phyloP scores from a whole-genome alignment of 2,329 filamentous ascomycete genomes.

The Zalaria sp. region DNA sequence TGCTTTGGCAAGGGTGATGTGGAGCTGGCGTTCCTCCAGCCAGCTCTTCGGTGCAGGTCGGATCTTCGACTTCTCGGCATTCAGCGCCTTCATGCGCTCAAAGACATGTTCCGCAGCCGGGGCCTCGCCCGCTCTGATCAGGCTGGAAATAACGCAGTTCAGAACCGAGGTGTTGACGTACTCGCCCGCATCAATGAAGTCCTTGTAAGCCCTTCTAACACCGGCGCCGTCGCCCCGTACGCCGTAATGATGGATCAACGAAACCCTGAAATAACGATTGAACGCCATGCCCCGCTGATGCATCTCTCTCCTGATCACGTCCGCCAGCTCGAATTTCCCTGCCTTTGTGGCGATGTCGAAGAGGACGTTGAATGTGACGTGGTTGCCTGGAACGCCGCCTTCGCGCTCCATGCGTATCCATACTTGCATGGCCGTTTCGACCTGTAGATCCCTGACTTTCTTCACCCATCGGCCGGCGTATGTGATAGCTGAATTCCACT shows the following conservation, averaged over 20 bases:
- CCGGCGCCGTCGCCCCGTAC: conserved; percentile 58
- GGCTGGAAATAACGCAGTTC: conserved; percentile 71
- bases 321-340: conserved; percentile 68
- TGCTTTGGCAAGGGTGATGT: conserved; percentile 32
- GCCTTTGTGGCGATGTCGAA: conserved; percentile 81
- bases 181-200: conserved; percentile 73
- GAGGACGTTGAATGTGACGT: conserved; percentile 84
- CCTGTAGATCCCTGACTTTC: conserved; percentile 41
- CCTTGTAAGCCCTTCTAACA: conserved; percentile 62
- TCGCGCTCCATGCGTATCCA: conserved; percentile 85
- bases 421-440: conserved; percentile 56
- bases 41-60: conserved; percentile 21
- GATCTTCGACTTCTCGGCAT: conserved; percentile 23
- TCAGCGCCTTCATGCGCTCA: conserved; percentile 60
- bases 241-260: conserved; percentile 72
- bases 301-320: conserved; percentile 79
- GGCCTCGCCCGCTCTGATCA: conserved; percentile 64
- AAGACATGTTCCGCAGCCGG: conserved; percentile 69
- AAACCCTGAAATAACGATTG: conserved; percentile 70
- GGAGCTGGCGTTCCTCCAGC: conserved; percentile 27
- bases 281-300: conserved; percentile 49
- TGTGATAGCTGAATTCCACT: conserved; percentile 78
- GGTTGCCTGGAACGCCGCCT: conserved; percentile 49
- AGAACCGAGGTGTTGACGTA: conserved; percentile 77
- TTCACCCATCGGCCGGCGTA: conserved; percentile 62